These are phyloP conservation scores for Lepidium aucheri DNA, from an alignment of 345 rosid genomes.

Conservation along the genomic window DNA sequence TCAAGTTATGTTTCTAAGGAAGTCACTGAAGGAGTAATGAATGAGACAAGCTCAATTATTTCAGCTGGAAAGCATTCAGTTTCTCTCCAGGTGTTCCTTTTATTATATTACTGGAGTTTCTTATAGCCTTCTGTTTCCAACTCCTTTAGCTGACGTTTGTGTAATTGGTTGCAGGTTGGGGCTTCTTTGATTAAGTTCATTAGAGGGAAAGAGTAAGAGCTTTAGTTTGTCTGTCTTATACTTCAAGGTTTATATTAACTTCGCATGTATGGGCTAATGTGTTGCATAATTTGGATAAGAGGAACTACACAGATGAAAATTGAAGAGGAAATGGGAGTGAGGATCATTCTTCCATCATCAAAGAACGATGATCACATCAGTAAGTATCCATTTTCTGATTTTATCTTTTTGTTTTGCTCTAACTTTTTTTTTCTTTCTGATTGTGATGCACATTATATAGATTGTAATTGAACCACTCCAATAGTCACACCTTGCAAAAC, in stretches of 20 bases:
- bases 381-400: no score
- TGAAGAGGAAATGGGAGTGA: conserved; percentile 76
- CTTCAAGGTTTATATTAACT: background rate
- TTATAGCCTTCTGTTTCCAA: background rate
- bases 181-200: conserved; percentile 69
- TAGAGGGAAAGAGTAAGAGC: conserved; percentile 66
- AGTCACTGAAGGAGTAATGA: conserved; percentile 22
- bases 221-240: conserved; percentile 8
- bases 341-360: conserved; percentile 56
- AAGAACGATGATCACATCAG: conserved; percentile 61
- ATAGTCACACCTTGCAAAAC: no score
- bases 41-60: conserved; percentile 1
- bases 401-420: no score
- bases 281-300: conserved; percentile 32
- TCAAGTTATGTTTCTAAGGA: conserved; percentile 25
- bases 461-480: no score
- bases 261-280: background rate
- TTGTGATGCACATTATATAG: no score
- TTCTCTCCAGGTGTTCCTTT: conserved; percentile 43
- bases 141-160: background rate
- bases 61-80: conserved; percentile 44
- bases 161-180: conserved; percentile 48
- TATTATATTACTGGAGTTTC: background rate
- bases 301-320: conserved; percentile 53
- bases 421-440: no score